These are phyloP conservation scores for Argentina anserina DNA, from an alignment of 306 rosid genomes.

Conservation along the genomic window DNA sequence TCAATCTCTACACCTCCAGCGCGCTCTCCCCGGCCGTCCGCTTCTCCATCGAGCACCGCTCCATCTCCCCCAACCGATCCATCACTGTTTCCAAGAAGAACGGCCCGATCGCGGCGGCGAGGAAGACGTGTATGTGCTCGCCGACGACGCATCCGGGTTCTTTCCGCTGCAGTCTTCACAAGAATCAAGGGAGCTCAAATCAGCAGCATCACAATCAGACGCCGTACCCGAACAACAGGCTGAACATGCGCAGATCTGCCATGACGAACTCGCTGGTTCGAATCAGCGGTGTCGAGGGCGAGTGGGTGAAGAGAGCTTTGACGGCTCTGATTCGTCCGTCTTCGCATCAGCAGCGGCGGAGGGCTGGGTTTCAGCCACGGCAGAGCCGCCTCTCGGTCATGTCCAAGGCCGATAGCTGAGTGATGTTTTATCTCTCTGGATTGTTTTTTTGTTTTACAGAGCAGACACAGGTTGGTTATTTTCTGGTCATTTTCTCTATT, in stretches of 20 bases:
- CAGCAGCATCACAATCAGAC: constrained; percentile 16
- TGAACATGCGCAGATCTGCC: constrained; percentile 93
- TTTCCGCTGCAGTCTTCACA: constrained; percentile 87
- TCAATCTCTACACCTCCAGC: constrained; percentile 45
- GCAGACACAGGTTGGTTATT: constrained; percentile 25
- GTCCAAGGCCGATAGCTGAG: constrained; percentile 38
- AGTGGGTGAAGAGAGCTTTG: constrained; percentile 84
- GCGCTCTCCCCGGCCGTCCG: constrained; percentile 54
- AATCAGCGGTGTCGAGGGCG: constrained; percentile 92
- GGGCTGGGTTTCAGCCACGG: constrained; percentile 61
- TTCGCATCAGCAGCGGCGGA: constrained; percentile 78
- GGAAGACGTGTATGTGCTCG: constrained; percentile 85
- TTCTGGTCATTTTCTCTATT: constrained; percentile 28
- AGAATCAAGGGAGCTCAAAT: constrained; percentile 23
- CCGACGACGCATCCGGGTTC: constrained; percentile 93
- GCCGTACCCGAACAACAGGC: constrained; percentile 50
- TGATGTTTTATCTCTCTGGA: constrained; percentile 27
- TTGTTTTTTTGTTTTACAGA: constrained; percentile 19
- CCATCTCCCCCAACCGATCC: constrained; percentile 75
- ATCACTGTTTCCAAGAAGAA: constrained; percentile 53
- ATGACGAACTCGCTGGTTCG: constrained; percentile 92
- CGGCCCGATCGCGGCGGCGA: constrained; percentile 49
- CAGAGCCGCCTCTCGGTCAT: constrained; percentile 74
- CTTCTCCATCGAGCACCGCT: constrained; percentile 70
- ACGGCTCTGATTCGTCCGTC: constrained; percentile 87